These are phyloP conservation scores for Hammondia hammondi DNA, from an alignment of 169 alveolate genomes.

Conservation along the genomic window DNA sequence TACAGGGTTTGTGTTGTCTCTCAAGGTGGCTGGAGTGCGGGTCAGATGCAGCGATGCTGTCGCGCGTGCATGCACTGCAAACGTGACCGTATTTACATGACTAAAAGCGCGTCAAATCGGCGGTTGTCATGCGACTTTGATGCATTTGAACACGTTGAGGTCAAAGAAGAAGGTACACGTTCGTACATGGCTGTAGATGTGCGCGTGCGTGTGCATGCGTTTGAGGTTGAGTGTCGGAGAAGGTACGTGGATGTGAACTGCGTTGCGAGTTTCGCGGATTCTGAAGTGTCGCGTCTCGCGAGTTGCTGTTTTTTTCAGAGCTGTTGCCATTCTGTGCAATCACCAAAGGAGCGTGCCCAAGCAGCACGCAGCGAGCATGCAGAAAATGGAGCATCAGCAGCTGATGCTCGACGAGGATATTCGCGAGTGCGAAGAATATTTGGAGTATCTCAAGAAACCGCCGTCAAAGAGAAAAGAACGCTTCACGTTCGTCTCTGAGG, in stretches of 20 bases:
- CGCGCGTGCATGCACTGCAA: too few relatives aligned
- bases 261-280: background rate
- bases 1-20: too few relatives aligned
- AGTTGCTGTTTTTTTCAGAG: slow-evolving; percentile 57
- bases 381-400: slow-evolving; percentile 86
- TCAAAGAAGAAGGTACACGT: too few relatives aligned
- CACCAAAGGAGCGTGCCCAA: slow-evolving; percentile 95
- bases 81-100: too few relatives aligned
- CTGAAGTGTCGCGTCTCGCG: too few relatives aligned
- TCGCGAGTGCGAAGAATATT: slow-evolving; percentile 71
- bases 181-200: too few relatives aligned
- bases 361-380: slow-evolving; percentile 93
- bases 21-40: too few relatives aligned
- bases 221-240: background rate
- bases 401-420: slow-evolving; percentile 62
- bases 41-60: too few relatives aligned
- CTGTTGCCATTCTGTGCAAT: slow-evolving; percentile 98
- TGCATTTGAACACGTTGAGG: too few relatives aligned
- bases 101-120: too few relatives aligned
- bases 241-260: background rate
- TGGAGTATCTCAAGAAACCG: slow-evolving; percentile 62
- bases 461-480: slow-evolving; percentile 55
- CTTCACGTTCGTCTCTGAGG: slow-evolving; percentile 66
- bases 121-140: too few relatives aligned
- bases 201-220: background rate